These are phyloP conservation scores for Lithocarpus polystachyus DNA, from an alignment of 306 rosid genomes.

Conservation along the genomic window DNA sequence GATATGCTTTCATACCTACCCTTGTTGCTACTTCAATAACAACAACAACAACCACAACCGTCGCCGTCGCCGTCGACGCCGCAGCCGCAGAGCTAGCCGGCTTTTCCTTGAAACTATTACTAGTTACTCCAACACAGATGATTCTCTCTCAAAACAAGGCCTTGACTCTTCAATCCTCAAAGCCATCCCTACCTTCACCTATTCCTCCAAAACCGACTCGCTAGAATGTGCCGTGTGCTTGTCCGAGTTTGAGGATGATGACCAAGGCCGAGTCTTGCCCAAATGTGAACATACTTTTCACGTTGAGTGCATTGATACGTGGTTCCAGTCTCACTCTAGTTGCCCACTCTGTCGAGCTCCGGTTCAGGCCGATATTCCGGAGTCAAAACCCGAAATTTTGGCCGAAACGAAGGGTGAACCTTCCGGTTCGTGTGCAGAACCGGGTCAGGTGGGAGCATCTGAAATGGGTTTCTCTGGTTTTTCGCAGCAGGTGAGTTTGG, in stretches of 20 bases:
- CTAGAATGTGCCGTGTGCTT: slow-evolving; percentile 52
- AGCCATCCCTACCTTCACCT: slow-evolving; percentile 34
- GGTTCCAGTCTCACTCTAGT: slow-evolving; percentile 50
- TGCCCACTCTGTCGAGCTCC: slow-evolving; percentile 54
- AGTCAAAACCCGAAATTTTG: not conserved
- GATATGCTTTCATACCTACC: slow-evolving; percentile 28
- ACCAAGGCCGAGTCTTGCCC: slow-evolving; percentile 38
- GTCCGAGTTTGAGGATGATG: slow-evolving; percentile 42
- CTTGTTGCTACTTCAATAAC: slow-evolving; percentile 11
- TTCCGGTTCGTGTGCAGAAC: not conserved
- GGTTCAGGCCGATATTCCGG: slow-evolving; percentile 8
- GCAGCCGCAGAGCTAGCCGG: not conserved
- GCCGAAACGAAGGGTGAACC: not conserved
- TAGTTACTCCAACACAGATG: not conserved
- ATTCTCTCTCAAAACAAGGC: not conserved
- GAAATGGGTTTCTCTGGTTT: slow-evolving; percentile 17
- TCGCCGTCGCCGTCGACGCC: slow-evolving; percentile 16
- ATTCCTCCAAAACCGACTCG: slow-evolving; percentile 20
- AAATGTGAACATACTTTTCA: slow-evolving; percentile 53
- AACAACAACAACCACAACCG: not conserved
- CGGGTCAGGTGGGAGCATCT: not conserved
- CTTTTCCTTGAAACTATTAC: not conserved
- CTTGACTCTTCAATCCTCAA: slow-evolving; percentile 42
- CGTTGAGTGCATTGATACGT: slow-evolving; percentile 37
- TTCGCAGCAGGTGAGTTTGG: slow-evolving; percentile 8